These are phyloP conservation scores for Trypanosoma congolense DNA, from an alignment of 208 protist genomes.

Conservation along the genomic window DNA sequence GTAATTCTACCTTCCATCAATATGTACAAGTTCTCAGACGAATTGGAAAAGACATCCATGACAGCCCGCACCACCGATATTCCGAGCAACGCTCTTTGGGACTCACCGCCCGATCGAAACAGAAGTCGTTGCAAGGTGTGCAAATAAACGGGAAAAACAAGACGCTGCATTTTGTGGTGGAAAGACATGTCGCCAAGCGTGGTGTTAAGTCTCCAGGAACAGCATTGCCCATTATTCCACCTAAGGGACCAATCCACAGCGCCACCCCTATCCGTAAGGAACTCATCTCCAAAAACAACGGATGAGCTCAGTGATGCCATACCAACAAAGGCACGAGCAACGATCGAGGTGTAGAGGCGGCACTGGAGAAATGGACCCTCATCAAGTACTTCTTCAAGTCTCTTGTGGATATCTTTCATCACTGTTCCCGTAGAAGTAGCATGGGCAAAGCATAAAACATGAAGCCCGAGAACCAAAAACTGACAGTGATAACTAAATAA, in stretches of 20 bases:
- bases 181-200: constrained; percentile 27
- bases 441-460: constrained; percentile 20
- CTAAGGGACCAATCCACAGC: neutral
- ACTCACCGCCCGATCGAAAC: neutral
- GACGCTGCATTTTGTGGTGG: constrained; percentile 14
- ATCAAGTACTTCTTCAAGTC: constrained; percentile 7
- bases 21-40: constrained; percentile 22
- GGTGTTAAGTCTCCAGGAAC: constrained; percentile 2
- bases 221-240: neutral
- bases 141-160: constrained; percentile 22
- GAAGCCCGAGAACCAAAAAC: constrained; percentile 18
- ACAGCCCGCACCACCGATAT: constrained; percentile 21
- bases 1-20: constrained; percentile 7
- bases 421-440: constrained; percentile 6
- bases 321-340: constrained; percentile 22
- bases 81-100: constrained; percentile 8
- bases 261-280: neutral
- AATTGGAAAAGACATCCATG: constrained; percentile 19
- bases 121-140: constrained; percentile 9
- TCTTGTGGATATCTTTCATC: constrained; percentile 1
- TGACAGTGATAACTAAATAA: constrained; percentile 19
- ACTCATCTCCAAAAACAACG: constrained; percentile 17
- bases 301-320: constrained; percentile 21
- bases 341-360: constrained; percentile 26
- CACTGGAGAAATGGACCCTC: constrained; percentile 26